A percentile compares a stretch with the other conserved stretches of the same genome.
These are phyloP conservation scores for Monilinia fructigena DNA, from an alignment of 2,329 filamentous ascomycete species.

Conservation along the genomic window DNA sequence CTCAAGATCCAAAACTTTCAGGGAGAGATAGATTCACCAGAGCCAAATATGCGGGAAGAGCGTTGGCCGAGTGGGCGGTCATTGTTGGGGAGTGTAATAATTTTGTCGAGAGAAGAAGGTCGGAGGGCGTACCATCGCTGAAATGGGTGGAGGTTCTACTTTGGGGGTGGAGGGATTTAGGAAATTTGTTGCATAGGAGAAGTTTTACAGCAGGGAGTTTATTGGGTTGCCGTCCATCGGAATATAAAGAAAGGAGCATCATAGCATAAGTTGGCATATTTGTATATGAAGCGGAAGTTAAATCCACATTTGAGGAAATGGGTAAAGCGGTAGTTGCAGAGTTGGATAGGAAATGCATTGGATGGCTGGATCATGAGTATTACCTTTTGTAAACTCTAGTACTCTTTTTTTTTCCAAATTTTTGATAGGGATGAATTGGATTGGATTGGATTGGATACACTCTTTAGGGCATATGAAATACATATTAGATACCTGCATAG, in stretches of 20 bases:
- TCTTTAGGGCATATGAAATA: conserved; percentile 18
- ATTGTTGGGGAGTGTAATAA: conserved; percentile 77
- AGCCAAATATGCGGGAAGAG: conserved; percentile 65
- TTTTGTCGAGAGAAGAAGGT: conserved; percentile 73
- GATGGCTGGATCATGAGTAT: conserved; percentile 6
- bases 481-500: conserved; percentile 18
- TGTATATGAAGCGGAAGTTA: background rate
- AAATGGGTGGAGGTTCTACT: conserved; percentile 66
- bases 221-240: background rate
- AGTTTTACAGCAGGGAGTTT: background rate
- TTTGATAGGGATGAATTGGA: background rate
- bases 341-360: background rate
- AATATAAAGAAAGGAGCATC: background rate
- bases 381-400: background rate
- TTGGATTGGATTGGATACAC: conserved; percentile 3
- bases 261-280: conserved; percentile 1
- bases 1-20: conserved; percentile 33
- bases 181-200: conserved; percentile 32
- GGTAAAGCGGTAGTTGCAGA: conserved; percentile 1
- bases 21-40: conserved; percentile 38
- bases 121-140: conserved; percentile 67
- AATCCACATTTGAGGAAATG: background rate
- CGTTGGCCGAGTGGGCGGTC: conserved; percentile 75
- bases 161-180: conserved; percentile 64
- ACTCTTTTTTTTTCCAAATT: background rate